phyloP scores from a whole-genome alignment of 345 rosid species.

The Gossypium sturtianum region DNA sequence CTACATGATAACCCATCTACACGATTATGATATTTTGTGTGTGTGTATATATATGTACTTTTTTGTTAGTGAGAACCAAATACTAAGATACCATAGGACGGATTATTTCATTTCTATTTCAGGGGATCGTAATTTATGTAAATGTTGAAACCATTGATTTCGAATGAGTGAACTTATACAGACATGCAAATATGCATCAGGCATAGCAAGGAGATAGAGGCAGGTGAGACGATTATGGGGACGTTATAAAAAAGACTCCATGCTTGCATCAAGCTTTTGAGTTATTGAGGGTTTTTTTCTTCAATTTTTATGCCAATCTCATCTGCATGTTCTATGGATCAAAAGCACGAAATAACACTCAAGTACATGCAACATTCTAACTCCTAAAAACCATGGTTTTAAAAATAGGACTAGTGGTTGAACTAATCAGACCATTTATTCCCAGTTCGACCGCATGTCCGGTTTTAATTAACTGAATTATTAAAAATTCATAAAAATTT shows the following conservation, averaged over 20 bases:
- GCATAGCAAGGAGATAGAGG: neutral
- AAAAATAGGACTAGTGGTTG: too few relatives aligned
- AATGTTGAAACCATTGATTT: neutral
- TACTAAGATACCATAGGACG: neutral
- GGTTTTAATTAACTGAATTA: too few relatives aligned
- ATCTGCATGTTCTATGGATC: neutral
- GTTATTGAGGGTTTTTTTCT: neutral
- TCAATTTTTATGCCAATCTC: neutral
- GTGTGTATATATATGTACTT: neutral
- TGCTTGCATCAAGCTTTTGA: neutral
- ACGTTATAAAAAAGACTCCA: neutral
- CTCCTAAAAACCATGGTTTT: neutral
- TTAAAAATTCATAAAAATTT: too few relatives aligned
- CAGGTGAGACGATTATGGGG: neutral
- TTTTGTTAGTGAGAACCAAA: neutral
- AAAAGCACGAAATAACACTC: neutral
- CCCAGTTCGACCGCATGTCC: too few relatives aligned
- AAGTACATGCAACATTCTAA: neutral
- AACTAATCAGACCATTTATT: too few relatives aligned
- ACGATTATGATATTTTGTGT: neutral
- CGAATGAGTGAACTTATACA: neutral
- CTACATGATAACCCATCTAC: neutral
- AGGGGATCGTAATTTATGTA: neutral
- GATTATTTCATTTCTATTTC: neutral
- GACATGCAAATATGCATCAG: neutral